Evolutionary conservation across 306 rosid genomes (phyloP).

Genomic region (Quercus ilex): DNA sequence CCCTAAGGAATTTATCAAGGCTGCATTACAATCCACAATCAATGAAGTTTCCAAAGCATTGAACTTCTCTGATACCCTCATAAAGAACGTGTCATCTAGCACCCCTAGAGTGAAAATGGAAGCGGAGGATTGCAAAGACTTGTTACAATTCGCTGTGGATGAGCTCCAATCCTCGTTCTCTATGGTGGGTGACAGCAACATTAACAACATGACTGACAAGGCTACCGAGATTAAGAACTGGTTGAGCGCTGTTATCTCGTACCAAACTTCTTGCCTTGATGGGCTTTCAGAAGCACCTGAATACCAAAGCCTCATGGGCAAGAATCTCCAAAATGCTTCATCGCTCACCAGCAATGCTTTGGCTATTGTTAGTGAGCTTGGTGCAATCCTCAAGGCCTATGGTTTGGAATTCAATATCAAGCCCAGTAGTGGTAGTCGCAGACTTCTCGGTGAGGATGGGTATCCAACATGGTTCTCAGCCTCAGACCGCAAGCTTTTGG

Average conservation of each 20-base stretch:
- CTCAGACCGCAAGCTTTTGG: conserved; percentile 55
- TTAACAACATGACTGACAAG: conserved; percentile 22
- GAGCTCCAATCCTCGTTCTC: conserved; percentile 34
- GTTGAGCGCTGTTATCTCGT: conserved; percentile 57
- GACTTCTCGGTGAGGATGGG: conserved; percentile 47
- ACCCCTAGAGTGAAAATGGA: conserved; percentile 36
- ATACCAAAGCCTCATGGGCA: neutral
- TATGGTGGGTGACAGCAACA: conserved; percentile 20
- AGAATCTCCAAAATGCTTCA: neutral
- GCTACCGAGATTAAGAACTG: conserved; percentile 50
- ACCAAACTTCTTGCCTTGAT: conserved; percentile 47
- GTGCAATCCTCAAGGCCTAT: conserved; percentile 22
- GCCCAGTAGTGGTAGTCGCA: conserved; percentile 36
- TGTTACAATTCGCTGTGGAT: conserved; percentile 39
- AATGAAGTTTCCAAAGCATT: conserved; percentile 40
- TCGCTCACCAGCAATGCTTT: conserved; percentile 51
- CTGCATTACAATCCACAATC: conserved; percentile 32
- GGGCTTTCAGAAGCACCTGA: conserved; percentile 20
- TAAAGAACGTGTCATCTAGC: neutral
- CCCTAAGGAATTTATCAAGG: conserved; percentile 40
- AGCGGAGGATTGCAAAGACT: conserved; percentile 56
- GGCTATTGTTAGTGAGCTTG: conserved; percentile 36
- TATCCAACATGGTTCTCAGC: conserved; percentile 54
- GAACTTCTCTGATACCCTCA: conserved; percentile 45
- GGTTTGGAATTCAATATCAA: conserved; percentile 33